Evolutionary conservation across 495 filamentous ascomycete species (phyloP).

Genomic region (Podospora didyma): DNA sequence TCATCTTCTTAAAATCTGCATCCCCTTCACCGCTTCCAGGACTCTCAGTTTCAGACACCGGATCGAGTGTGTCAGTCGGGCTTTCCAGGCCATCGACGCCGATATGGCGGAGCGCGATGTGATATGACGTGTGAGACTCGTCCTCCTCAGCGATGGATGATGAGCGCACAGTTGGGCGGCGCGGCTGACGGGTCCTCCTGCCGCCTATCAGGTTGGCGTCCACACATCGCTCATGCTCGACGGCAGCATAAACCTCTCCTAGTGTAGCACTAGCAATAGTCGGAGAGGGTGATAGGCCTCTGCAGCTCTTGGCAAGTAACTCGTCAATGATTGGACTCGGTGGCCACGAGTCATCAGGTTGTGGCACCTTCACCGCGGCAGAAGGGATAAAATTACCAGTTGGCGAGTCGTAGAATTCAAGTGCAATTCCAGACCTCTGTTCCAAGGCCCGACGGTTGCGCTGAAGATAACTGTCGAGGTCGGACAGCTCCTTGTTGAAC

Average conservation of each 20-base stretch:
- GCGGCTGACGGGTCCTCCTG: neutral
- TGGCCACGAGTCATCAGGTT: neutral
- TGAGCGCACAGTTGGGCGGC: conserved; percentile 20
- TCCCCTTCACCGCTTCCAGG: neutral
- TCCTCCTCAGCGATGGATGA: conserved; percentile 10
- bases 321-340: conserved; percentile 6
- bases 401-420: conserved; percentile 13
- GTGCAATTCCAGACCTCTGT: conserved; percentile 13
- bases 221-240: neutral
- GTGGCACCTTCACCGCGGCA: neutral
- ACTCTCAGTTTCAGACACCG: conserved; percentile 24
- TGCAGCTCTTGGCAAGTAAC: neutral
- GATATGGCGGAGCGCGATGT: neutral
- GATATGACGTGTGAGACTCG: conserved; percentile 6
- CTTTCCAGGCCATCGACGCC: conserved; percentile 13
- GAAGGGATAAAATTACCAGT: neutral
- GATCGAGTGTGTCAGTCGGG: conserved; percentile 26
- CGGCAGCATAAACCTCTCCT: neutral
- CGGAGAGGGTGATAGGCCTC: neutral
- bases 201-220: neutral
- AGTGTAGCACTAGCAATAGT: neutral
- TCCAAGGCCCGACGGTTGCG: conserved; percentile 20
- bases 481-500: conserved; percentile 11
- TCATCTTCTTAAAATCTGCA: too few species aligned
- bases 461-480: conserved; percentile 15